Conservation (phyloP, 345 rosid species). For the Isatis tinctoria region DNA sequence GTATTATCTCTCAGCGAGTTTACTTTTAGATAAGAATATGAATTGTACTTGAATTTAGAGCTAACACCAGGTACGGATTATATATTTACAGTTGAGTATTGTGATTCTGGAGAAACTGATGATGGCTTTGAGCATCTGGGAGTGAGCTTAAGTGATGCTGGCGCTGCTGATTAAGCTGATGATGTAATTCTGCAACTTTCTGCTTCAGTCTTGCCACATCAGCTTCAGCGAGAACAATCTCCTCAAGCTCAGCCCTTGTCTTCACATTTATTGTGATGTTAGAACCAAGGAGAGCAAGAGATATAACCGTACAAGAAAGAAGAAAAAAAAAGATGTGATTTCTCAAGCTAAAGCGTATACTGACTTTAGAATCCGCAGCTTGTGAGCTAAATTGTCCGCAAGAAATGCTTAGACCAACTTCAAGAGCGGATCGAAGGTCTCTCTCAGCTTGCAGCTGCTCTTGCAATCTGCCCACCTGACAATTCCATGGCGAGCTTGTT, state of each 20-base stretch:
- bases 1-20: not conserved
- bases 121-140: conserved; percentile 82
- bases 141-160: conserved; percentile 81
- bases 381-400: conserved; percentile 80
- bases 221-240: conserved; percentile 97
- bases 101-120: conserved; percentile 72
- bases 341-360: conserved; percentile 27
- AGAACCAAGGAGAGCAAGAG: conserved; percentile 24
- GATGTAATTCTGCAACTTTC: conserved; percentile 95
- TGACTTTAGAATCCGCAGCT: conserved; percentile 85
- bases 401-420: conserved; percentile 97
- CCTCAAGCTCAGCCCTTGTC: conserved; percentile 99
- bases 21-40: not conserved
- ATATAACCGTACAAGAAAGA: not conserved
- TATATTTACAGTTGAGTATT: conserved; percentile 74
- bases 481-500: conserved; percentile 2
- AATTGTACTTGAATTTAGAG: not conserved
- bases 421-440: conserved; percentile 93
- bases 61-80: conserved; percentile 4
- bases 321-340: not conserved
- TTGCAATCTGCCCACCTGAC: conserved; percentile 85
- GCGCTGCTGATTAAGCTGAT: conserved; percentile 90
- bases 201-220: conserved; percentile 97
- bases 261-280: conserved; percentile 40
- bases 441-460: conserved; percentile 99